Conservation (phyloP, 1,284 basidiomycete genomes). For the Tremellales sp. region DNA sequence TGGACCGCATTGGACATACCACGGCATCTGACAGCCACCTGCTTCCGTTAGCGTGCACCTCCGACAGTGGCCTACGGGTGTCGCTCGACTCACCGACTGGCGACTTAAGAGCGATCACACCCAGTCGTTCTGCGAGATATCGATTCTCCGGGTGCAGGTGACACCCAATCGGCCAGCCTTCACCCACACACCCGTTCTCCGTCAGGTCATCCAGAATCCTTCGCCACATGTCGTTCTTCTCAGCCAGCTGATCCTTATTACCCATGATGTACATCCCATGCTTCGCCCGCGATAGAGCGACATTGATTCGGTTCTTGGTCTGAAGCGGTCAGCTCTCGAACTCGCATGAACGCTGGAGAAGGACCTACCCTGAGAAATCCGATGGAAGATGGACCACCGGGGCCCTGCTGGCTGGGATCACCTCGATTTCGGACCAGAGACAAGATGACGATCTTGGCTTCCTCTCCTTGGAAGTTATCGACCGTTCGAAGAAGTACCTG, state of each 20-base stretch:
- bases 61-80: background rate
- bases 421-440: constrained; percentile 61
- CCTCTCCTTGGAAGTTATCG: constrained; percentile 64
- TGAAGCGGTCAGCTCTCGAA: background rate
- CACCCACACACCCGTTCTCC: constrained; percentile 53
- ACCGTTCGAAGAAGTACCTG: constrained; percentile 67
- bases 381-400: background rate
- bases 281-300: constrained; percentile 68
- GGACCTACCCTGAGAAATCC: constrained; percentile 5
- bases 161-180: constrained; percentile 1
- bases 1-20: background rate
- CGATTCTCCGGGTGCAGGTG: background rate
- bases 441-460: constrained; percentile 54
- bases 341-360: background rate
- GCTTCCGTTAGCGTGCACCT: background rate
- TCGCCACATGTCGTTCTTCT: constrained; percentile 55
- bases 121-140: background rate
- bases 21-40: background rate
- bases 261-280: constrained; percentile 69
- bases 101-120: background rate
- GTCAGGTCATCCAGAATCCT: constrained; percentile 54
- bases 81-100: background rate
- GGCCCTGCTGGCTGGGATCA: constrained; percentile 9
- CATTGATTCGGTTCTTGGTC: constrained; percentile 44
- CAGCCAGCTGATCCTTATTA: constrained; percentile 51